Base-by-base conservation (phyloP, 78 protist genomes). In the Creolimax fragrantissima region DNA sequence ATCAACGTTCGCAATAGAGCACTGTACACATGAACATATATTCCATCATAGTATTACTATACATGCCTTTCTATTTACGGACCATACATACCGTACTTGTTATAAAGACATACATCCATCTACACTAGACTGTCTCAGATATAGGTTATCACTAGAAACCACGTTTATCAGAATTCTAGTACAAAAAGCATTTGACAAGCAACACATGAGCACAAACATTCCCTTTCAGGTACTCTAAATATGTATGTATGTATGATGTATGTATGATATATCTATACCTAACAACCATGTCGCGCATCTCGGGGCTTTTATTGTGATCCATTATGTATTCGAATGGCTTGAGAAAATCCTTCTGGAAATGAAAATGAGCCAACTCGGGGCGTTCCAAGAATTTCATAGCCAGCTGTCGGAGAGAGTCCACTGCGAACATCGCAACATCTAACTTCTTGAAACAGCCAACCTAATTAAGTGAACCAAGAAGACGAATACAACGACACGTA, bases 321-420 rank as follows among this genome's bases (percentile, higher is more conserved):
- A 94, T 90, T 35, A 97, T 95, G 74, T 58, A 89, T 90, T 97
- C 99, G 42, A 98, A 98, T 4, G 99, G 99, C 43, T 88, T 88
- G 43, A 98, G 91, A 66, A 98, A 98, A 43, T 98, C 99, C 67
- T 95, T 93, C 91, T 98, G 99, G 95, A 98, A 97, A 89, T 94
- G 93, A 94, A 90, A 98, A 90, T 96, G 47, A 5, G 97, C 94
- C 84, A 98, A 93, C 89, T 98, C 99, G 3, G 89, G 94, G 67
- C 95, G 93, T 58, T 97, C 98, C 39, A 98, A 90, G 92, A 97
- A 98, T 91, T 97, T 96, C 89, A 93, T 67, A 3, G 99, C 94
- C 44, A 98, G 97, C 92, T 98, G 99, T n/a, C 98, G 92, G 43
- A 98, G 91, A 3, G 98, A 94, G 93, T 98, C 99, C 35, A 98